Percentiles rank a stretch among this genome's conserved stretches.
phyloP scores from a whole-genome alignment of 1,284 basidiomycete species.

The Moesziomyces sp. region DNA sequence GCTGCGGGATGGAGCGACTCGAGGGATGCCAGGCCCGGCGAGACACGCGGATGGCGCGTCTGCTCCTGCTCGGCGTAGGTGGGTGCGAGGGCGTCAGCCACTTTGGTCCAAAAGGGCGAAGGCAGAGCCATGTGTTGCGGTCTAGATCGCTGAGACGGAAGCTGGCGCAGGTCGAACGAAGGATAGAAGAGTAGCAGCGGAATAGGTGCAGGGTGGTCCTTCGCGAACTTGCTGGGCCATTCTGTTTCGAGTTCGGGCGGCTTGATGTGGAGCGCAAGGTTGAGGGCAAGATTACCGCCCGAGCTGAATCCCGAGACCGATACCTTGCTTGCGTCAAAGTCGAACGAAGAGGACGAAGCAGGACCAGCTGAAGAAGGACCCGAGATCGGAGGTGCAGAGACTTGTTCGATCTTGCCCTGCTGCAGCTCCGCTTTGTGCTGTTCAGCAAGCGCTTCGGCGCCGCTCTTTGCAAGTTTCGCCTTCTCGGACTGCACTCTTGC shows the following conservation, averaged over 20 bases:
- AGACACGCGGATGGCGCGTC: constrained; percentile 44
- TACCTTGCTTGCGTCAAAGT: constrained; percentile 37
- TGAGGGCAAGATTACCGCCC: constrained; percentile 62
- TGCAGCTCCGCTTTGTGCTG: constrained; percentile 28
- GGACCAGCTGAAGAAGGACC: neutral
- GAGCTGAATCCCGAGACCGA: constrained; percentile 60
- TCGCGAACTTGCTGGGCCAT: constrained; percentile 37
- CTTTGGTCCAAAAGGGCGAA: constrained; percentile 30
- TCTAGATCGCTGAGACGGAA: constrained; percentile 41
- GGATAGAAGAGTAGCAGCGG: constrained; percentile 56
- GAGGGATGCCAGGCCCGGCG: constrained; percentile 50
- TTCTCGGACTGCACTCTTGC: constrained; percentile 25
- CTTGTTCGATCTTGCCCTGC: constrained; percentile 33
- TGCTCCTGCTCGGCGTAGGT: constrained; percentile 46
- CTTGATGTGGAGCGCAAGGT: constrained; percentile 42
- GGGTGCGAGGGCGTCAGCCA: constrained; percentile 43
- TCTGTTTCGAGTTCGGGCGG: constrained; percentile 36
- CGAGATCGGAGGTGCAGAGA: constrained; percentile 2
- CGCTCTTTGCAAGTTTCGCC: constrained; percentile 23
- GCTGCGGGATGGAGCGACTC: constrained; percentile 44
- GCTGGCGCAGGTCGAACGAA: constrained; percentile 52
- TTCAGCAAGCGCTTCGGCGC: constrained; percentile 15
- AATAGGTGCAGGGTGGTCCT: constrained; percentile 32
- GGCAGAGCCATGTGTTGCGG: constrained; percentile 40
- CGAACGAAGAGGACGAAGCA: neutral